Evolutionary conservation across 169 alveolate genomes (phyloP).

Genomic region (Plasmodium falciparum): DNA sequence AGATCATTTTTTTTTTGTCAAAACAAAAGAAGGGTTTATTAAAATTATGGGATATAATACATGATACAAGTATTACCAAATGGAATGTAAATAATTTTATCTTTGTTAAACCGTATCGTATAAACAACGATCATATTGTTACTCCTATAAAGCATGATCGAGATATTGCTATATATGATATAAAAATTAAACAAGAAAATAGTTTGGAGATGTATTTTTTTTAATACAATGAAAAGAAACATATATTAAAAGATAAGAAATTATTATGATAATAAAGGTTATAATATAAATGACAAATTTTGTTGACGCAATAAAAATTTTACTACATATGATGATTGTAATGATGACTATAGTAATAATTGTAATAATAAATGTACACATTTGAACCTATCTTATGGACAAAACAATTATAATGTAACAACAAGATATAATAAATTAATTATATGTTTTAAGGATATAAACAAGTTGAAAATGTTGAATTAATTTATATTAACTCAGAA

Average conservation of each 20-base stretch:
- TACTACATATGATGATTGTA: not conserved
- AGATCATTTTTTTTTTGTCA: conserved; percentile 31
- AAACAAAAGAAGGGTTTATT: conserved; percentile 60
- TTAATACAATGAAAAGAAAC: not conserved
- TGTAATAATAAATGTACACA: not conserved
- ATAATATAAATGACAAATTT: not conserved
- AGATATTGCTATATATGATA: conserved; percentile 38
- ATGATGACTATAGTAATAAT: not conserved
- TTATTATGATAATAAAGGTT: not conserved
- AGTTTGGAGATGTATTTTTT: not conserved
- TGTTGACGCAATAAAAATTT: not conserved
- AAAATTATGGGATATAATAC: conserved; percentile 23
- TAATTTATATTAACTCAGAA: not conserved
- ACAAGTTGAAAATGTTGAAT: conserved; percentile 12
- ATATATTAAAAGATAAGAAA: not conserved
- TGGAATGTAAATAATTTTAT: conserved; percentile 32
- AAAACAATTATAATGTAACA: no score
- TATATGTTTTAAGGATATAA: conserved; percentile 17
- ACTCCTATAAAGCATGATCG: conserved; percentile 58
- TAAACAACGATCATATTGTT: conserved; percentile 6
- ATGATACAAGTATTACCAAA: conserved; percentile 17
- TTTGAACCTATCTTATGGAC: no score
- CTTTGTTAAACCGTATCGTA: conserved; percentile 27
- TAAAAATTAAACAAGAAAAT: not conserved
- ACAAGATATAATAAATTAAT: conserved; percentile 7